These are phyloP conservation scores for Arthonia radiata DNA, from an alignment of 495 filamentous ascomycete species.

Conservation along the genomic window DNA sequence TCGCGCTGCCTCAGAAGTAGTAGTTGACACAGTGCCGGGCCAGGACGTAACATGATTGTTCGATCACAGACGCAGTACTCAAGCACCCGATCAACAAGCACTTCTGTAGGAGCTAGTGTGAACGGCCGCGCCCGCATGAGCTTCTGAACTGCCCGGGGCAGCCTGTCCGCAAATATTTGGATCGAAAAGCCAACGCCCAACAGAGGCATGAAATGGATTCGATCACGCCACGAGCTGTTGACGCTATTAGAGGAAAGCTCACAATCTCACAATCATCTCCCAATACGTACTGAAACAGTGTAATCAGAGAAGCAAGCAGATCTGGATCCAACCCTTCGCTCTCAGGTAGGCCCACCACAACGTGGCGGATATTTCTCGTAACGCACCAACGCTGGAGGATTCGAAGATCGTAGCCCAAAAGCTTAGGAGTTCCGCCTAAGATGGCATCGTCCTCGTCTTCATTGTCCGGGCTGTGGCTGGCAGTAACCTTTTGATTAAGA, in stretches of 20 bases:
- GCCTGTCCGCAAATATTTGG: conserved; percentile 63
- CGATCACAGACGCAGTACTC: conserved; percentile 33
- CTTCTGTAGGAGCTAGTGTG: conserved; percentile 51
- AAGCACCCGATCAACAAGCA: conserved; percentile 58
- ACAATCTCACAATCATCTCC: not conserved
- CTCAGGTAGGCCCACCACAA: conserved; percentile 64
- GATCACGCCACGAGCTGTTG: conserved; percentile 54
- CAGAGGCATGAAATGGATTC: conserved; percentile 71
- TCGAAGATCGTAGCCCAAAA: conserved; percentile 79
- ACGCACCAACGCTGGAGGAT: conserved; percentile 43
- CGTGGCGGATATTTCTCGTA: conserved; percentile 26
- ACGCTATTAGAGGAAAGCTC: conserved; percentile 2
- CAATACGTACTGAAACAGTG: conserved; percentile 43
- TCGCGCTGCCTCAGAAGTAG: conserved; percentile 60
- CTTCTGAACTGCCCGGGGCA: conserved; percentile 43
- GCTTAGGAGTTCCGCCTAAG: conserved; percentile 39
- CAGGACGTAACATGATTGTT: conserved; percentile 36
- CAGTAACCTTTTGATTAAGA: conserved; percentile 51
- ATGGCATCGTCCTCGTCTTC: conserved; percentile 26
- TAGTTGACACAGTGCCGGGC: conserved; percentile 32
- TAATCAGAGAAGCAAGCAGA: conserved; percentile 56
- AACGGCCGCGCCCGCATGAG: conserved; percentile 54
- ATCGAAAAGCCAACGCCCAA: conserved; percentile 82
- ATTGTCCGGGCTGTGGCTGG: conserved; percentile 18
- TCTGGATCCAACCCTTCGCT: conserved; percentile 73